A percentile compares a stretch with the other conserved stretches of the same genome.
Evolutionary conservation across 2,329 filamentous ascomycete species (phyloP).

Genomic region (Trichoderma semiorbis): DNA sequence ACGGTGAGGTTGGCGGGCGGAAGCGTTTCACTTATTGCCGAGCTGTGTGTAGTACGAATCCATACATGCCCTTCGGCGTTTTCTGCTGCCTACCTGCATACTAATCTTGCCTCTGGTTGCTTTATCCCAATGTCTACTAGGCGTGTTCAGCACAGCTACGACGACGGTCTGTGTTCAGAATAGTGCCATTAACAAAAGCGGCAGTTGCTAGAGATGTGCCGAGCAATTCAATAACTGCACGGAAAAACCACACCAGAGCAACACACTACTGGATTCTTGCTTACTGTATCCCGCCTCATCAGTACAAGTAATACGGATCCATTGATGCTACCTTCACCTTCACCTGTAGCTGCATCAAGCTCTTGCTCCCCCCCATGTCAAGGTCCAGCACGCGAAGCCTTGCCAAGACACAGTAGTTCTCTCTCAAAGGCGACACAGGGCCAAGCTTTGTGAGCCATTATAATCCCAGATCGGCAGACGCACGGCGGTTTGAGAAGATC

Average conservation of each 20-base stretch:
- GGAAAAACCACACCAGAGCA: neutral
- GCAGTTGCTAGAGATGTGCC: slow-evolving; percentile 3
- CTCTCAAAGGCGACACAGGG: neutral
- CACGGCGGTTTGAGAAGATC: slow-evolving; percentile 13
- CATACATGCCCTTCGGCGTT: neutral
- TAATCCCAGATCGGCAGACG: slow-evolving; percentile 24
- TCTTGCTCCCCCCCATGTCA: neutral
- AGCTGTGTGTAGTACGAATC: neutral
- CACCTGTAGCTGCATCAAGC: neutral
- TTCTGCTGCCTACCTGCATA: neutral
- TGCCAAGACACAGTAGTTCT: neutral
- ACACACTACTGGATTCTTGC: neutral
- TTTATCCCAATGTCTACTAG: neutral
- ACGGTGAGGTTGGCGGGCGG: neutral
- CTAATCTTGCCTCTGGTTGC: neutral
- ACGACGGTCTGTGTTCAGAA: neutral
- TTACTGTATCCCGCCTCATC: neutral
- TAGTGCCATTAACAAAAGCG: neutral
- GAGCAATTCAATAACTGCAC: neutral
- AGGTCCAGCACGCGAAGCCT: neutral
- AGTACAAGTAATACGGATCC: neutral
- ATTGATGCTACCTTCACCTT: neutral
- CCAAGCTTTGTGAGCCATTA: neutral
- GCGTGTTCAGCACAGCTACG: neutral
- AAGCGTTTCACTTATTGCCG: neutral